A percentile compares a stretch with the other conserved stretches of the same genome.
Conservation (phyloP, 2,329 filamentous ascomycete species). For the Truncatella angustata region DNA sequence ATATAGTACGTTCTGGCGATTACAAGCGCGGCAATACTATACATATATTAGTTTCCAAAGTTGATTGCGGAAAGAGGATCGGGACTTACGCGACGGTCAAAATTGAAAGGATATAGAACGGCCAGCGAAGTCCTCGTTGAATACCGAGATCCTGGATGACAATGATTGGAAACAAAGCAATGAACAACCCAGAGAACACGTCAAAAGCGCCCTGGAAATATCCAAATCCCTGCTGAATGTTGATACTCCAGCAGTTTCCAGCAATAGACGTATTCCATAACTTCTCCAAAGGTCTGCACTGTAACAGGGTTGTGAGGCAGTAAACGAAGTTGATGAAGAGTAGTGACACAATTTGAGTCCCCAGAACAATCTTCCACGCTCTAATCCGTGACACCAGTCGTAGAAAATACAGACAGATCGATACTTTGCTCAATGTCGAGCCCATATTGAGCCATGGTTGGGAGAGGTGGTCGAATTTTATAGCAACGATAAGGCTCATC, state of each 20-base stretch:
- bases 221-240: conserved; percentile 30
- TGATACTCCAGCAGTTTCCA: conserved; percentile 31
- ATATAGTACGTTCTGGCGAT: conserved; percentile 34
- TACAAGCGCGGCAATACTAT: conserved; percentile 29
- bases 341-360: conserved; percentile 28
- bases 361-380: conserved; percentile 30
- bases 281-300: conserved; percentile 36
- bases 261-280: conserved; percentile 30
- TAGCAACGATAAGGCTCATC: conserved; percentile 20
- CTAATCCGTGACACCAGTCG: conserved; percentile 25
- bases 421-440: conserved; percentile 33
- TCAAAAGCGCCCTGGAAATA: conserved; percentile 36
- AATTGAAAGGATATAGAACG: conserved; percentile 31
- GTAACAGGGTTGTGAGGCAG: conserved; percentile 31
- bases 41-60: background rate
- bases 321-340: conserved; percentile 31
- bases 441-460: conserved; percentile 36
- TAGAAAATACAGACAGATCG: conserved; percentile 35
- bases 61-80: background rate
- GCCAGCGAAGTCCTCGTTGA: conserved; percentile 27
- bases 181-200: conserved; percentile 34
- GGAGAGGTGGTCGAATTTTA: conserved; percentile 33
- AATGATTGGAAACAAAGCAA: conserved; percentile 32
- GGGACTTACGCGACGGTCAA: conserved; percentile 27
- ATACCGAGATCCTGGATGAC: conserved; percentile 28